These are phyloP conservation scores for Arthroderma sp. DNA, from an alignment of 2,329 filamentous ascomycete genomes.

Conservation along the genomic window DNA sequence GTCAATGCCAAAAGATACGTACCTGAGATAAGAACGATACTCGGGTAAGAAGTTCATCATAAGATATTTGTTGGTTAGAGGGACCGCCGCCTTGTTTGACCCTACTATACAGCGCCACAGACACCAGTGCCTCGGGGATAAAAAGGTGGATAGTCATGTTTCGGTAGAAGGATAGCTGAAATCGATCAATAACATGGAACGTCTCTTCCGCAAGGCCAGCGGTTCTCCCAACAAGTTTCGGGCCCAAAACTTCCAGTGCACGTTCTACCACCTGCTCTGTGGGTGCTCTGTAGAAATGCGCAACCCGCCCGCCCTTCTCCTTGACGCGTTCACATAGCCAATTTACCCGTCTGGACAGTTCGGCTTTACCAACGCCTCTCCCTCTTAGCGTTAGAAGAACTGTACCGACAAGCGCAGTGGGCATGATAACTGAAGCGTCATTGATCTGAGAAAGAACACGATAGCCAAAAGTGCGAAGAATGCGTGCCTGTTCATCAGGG, in stretches of 20 bases:
- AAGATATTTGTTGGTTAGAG: conserved; percentile 64
- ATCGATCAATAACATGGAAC: conserved; percentile 87
- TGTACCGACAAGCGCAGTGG: conserved; percentile 87
- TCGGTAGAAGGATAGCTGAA: conserved; percentile 94
- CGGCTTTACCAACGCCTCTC: conserved; percentile 75
- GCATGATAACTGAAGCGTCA: conserved; percentile 92
- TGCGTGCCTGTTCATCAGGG: conserved; percentile 50
- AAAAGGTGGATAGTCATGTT: conserved; percentile 99
- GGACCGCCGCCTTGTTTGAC: conserved; percentile 87
- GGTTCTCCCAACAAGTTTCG: conserved; percentile 70
- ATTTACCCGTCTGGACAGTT: conserved; percentile 73
- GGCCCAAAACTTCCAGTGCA: conserved; percentile 81
- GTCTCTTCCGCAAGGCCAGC: conserved; percentile 77
- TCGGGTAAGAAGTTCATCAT: conserved; percentile 60
- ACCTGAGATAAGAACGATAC: conserved; percentile 73
- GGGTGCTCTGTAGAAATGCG: conserved; percentile 74
- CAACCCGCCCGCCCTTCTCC: conserved; percentile 79
- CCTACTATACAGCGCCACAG: conserved; percentile 75
- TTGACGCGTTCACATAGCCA: conserved; percentile 77
- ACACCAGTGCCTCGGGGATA: conserved; percentile 83
- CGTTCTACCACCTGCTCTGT: conserved; percentile 75
- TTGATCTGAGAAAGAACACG: conserved; percentile 91
- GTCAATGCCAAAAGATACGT: conserved; percentile 11
- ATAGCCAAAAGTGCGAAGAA: conserved; percentile 80
- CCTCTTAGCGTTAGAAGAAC: conserved; percentile 83